These are phyloP conservation scores for Candida nemodendra DNA, from an alignment of 805 yeast genomes.

Conservation along the genomic window DNA sequence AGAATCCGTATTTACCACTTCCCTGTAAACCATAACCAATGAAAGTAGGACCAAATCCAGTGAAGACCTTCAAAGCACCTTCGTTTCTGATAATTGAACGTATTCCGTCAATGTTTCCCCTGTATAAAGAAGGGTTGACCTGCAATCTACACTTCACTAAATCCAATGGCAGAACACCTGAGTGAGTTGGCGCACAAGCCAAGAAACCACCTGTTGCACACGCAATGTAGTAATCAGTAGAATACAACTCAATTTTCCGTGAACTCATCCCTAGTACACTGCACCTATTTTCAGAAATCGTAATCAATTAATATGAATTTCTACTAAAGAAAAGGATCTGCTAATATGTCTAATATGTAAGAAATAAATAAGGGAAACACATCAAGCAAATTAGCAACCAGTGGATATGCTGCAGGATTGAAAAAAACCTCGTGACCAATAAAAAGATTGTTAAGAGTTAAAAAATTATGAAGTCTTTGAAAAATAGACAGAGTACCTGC, in stretches of 20 bases:
- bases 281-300: no score
- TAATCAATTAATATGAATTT: no score
- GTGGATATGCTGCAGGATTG: no score
- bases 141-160: constrained; percentile 92
- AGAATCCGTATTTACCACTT: constrained; percentile 95
- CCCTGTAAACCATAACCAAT: constrained; percentile 95
- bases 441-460: no score
- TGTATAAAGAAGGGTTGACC: constrained; percentile 72
- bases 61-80: constrained; percentile 74
- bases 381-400: no score
- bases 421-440: no score
- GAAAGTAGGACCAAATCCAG: constrained; percentile 90
- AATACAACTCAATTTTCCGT: constrained; percentile 48
- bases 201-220: constrained; percentile 76
- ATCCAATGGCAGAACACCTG: constrained; percentile 90
- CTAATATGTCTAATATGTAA: no score
- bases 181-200: constrained; percentile 97
- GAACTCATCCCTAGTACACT: constrained; percentile 8
- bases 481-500: no score
- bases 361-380: no score
- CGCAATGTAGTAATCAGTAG: constrained; percentile 64
- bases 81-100: constrained; percentile 65
- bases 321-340: no score
- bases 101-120: constrained; percentile 82
- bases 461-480: no score